phyloP scores from a whole-genome alignment of 2,329 filamentous ascomycete species.

The Colletotrichum sidae region DNA sequence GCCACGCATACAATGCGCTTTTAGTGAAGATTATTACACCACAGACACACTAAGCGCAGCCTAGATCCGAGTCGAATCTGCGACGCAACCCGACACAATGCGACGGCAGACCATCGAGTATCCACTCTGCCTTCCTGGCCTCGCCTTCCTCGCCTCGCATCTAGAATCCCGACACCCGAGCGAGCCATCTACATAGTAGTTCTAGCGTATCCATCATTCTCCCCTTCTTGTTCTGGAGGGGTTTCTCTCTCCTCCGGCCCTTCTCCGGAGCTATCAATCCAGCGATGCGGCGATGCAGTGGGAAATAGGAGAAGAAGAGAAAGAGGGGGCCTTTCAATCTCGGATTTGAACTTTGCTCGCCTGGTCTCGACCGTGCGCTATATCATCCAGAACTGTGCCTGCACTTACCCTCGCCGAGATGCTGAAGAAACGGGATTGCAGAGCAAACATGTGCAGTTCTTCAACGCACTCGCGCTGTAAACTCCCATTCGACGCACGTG shows the following conservation, averaged over 20 bases:
- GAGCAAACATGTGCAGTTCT: no score
- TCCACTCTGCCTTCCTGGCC: slow-evolving; percentile 3
- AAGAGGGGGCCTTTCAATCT: slow-evolving; percentile 12
- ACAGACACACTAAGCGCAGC: no score
- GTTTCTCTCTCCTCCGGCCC: slow-evolving; percentile 22
- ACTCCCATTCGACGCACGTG: no score
- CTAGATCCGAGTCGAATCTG: slow-evolving; percentile 10
- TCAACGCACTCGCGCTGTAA: no score
- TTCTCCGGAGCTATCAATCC: slow-evolving; percentile 30
- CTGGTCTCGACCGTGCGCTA: slow-evolving; percentile 15
- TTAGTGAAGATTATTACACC: no score
- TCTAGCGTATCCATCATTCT: neutral
- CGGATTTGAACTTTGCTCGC: slow-evolving; percentile 19
- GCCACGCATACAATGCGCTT: no score
- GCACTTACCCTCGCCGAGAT: neutral
- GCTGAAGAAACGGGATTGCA: neutral
- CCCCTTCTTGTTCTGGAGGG: slow-evolving; percentile 1
- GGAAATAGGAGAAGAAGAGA: neutral
- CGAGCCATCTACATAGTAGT: neutral
- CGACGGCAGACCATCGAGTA: slow-evolving; percentile 10
- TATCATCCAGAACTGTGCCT: slow-evolving; percentile 26
- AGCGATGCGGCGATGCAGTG: slow-evolving; percentile 25
- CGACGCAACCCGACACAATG: slow-evolving; percentile 33
- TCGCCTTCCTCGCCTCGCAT: slow-evolving; percentile 14
- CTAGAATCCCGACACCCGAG: slow-evolving; percentile 15